Conservation (phyloP, 2,329 filamentous ascomycete genomes). For the Clarireedia hainanense region DNA sequence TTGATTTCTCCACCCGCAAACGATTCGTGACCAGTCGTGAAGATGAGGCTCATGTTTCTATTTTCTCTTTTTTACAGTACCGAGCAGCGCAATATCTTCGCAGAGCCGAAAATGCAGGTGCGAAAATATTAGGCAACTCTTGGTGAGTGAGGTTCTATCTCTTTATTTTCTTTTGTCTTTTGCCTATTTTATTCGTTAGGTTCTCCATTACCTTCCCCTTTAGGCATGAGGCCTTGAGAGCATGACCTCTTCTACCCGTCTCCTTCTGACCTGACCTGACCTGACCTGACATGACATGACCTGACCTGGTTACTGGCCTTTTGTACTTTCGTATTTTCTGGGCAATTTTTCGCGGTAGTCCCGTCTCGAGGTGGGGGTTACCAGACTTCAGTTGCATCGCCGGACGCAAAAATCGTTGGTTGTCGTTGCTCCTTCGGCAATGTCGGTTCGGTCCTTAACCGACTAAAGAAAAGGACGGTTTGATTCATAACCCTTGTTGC, state of each 20-base stretch:
- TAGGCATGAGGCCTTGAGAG: not conserved
- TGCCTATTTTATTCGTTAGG: conserved; percentile 7
- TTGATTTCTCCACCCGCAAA: conserved; percentile 9
- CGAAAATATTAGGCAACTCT: conserved; percentile 86
- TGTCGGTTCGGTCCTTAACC: not conserved
- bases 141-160: conserved; percentile 57
- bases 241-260: not conserved
- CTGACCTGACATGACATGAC: not conserved
- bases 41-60: conserved; percentile 38
- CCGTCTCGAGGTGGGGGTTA: not conserved
- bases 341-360: not conserved
- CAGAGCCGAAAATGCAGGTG: conserved; percentile 79
- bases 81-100: conserved; percentile 85
- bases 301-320: not conserved
- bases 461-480: too few species aligned
- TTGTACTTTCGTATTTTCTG: not conserved
- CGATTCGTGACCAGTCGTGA: conserved; percentile 16
- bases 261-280: not conserved
- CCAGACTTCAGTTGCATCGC: not conserved
- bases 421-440: conserved; percentile 4
- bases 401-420: conserved; percentile 5
- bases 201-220: not conserved
- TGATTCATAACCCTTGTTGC: not conserved
- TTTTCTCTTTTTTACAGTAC: conserved; percentile 44
- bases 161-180: conserved; percentile 13